A percentile compares a stretch with the other conserved stretches of the same genome.
These are phyloP conservation scores for Draba incana DNA, from an alignment of 345 rosid species.

Conservation along the genomic window DNA sequence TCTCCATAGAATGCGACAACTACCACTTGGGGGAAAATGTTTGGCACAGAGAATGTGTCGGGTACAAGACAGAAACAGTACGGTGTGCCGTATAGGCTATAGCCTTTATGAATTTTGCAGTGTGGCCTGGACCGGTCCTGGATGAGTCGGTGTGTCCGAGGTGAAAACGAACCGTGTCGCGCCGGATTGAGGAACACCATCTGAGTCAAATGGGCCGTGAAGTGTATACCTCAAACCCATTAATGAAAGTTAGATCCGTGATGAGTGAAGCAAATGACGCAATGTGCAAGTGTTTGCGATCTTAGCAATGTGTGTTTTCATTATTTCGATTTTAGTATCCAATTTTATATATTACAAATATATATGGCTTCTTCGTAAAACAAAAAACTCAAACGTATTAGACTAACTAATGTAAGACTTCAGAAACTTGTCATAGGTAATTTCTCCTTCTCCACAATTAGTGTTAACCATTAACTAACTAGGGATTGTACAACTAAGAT, in stretches of 20 bases:
- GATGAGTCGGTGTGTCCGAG: background rate
- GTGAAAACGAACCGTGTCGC: background rate
- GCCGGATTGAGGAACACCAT: background rate
- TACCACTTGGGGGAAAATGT: constrained; percentile 5
- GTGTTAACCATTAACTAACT: too few species aligned
- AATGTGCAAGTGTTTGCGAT: background rate
- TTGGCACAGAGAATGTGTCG: constrained; percentile 19
- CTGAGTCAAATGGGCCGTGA: constrained; percentile 28
- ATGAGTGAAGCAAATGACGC: background rate
- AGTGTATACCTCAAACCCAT: constrained; percentile 7
- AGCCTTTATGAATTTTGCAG: background rate
- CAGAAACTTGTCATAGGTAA: too few species aligned
- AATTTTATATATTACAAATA: too few species aligned
- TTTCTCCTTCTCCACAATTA: too few species aligned
- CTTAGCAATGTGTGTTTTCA: background rate
- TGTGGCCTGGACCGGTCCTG: background rate
- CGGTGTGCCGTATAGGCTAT: background rate
- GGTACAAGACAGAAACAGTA: constrained; percentile 6
- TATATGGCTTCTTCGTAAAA: too few species aligned
- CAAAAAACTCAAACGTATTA: too few species aligned
- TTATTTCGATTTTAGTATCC: background rate
- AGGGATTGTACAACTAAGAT: too few species aligned
- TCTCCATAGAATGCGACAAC: constrained; percentile 27
- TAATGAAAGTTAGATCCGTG: background rate
- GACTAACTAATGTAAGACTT: too few species aligned